Conservation (phyloP, 2,329 filamentous ascomycete species). For the Dothideomycetidae sp. region DNA sequence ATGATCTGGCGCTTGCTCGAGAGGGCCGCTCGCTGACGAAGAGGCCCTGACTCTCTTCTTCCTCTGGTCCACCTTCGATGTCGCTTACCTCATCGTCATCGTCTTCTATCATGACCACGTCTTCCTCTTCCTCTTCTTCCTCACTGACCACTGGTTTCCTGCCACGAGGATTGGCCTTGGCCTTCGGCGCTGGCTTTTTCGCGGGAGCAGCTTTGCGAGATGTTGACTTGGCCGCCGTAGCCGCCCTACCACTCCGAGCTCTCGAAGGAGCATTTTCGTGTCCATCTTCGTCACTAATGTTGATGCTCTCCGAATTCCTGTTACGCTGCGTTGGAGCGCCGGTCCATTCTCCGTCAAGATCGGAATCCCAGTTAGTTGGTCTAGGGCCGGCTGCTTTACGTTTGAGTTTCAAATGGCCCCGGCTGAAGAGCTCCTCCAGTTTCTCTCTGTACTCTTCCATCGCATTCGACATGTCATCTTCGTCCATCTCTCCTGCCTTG, state of each 20-base stretch:
- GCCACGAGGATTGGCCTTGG: constrained; percentile 22
- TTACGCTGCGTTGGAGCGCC: constrained; percentile 45
- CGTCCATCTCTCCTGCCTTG: constrained; percentile 52
- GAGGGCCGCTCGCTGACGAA: constrained; percentile 25
- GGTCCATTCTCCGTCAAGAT: constrained; percentile 71
- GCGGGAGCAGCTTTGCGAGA: constrained; percentile 25
- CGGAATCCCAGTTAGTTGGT: constrained; percentile 75
- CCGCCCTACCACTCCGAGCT: constrained; percentile 26
- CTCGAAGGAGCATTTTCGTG: constrained; percentile 25
- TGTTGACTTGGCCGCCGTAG: constrained; percentile 28
- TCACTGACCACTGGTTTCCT: constrained; percentile 29
- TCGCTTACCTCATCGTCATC: constrained; percentile 35
- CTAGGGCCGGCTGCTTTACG: constrained; percentile 44
- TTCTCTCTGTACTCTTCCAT: constrained; percentile 42
- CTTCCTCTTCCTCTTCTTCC: constrained; percentile 31
- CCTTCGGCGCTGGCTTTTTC: constrained; percentile 23
- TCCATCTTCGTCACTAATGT: too few species aligned
- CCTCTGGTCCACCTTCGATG: constrained; percentile 28
- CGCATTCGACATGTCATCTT: constrained; percentile 51
- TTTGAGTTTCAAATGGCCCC: constrained; percentile 44
- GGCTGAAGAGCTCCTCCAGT: constrained; percentile 58
- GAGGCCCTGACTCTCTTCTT: constrained; percentile 33
- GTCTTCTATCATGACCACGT: constrained; percentile 28
- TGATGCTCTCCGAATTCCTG: too few species aligned
- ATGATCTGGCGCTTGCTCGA: constrained; percentile 10